A percentile compares a stretch with the other conserved stretches of the same genome.
phyloP scores from a whole-genome alignment of 495 filamentous ascomycete species.

The Xylaria nigripes region DNA sequence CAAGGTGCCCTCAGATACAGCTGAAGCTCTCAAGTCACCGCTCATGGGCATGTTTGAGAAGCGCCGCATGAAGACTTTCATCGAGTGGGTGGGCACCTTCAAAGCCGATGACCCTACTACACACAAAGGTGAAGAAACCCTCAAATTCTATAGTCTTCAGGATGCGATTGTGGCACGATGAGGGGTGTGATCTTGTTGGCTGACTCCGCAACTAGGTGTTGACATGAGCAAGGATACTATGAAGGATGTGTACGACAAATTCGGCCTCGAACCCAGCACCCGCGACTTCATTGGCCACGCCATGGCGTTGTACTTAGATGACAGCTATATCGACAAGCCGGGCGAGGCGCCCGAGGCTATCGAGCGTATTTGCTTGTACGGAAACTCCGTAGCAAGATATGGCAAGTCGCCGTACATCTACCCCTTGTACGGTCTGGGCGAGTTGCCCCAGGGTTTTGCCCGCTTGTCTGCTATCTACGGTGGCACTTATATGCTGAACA shows the following conservation, averaged over 20 bases:
- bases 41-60: slow-evolving; percentile 98
- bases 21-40: slow-evolving; percentile 82
- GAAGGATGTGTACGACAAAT: slow-evolving; percentile 97
- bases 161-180: too few relatives aligned
- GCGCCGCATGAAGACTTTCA: slow-evolving; percentile 88
- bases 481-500: slow-evolving; percentile 99
- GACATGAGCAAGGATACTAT: slow-evolving; percentile 72
- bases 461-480: slow-evolving; percentile 96
- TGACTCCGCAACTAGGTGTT: slow-evolving; percentile 52
- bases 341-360: slow-evolving; percentile 80
- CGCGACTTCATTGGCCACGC: slow-evolving; percentile 95
- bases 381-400: slow-evolving; percentile 95
- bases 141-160: not conserved
- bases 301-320: slow-evolving; percentile 90
- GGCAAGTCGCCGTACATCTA: slow-evolving; percentile 99
- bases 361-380: slow-evolving; percentile 89
- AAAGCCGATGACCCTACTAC: slow-evolving; percentile 74
- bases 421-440: slow-evolving; percentile 92
- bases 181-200: not conserved
- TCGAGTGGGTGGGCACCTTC: slow-evolving; percentile 93
- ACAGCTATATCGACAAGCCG: slow-evolving; percentile 67
- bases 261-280: slow-evolving; percentile 82
- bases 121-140: slow-evolving; percentile 63
- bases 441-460: slow-evolving; percentile 96
- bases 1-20: slow-evolving; percentile 92